Conservation (phyloP, 768 basidiomycete genomes). For the Tricholoma saponaceum region DNA sequence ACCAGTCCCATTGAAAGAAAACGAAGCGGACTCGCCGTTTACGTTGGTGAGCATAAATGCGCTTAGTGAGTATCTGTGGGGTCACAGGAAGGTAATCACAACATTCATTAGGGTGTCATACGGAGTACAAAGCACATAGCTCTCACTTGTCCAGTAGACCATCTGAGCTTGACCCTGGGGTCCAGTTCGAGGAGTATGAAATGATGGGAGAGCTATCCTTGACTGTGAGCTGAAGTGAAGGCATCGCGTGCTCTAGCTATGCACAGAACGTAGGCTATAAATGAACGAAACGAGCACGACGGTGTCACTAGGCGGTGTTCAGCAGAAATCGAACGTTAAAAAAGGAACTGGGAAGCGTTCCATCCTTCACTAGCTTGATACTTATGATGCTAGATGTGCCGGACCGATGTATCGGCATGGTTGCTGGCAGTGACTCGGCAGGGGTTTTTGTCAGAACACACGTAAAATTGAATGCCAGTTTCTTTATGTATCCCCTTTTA, state of each 20-base stretch:
- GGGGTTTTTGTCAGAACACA: no score
- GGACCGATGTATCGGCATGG: no score
- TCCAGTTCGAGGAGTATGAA: slow-evolving; percentile 22
- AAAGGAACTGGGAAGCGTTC: no score
- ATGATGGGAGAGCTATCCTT: slow-evolving; percentile 25
- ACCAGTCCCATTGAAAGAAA: slow-evolving; percentile 46
- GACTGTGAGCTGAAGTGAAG: slow-evolving; percentile 20
- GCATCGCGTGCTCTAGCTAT: slow-evolving; percentile 12
- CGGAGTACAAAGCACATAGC: slow-evolving; percentile 2
- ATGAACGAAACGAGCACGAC: neutral
- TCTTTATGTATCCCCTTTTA: no score
- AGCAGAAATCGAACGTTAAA: neutral
- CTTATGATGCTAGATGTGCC: no score
- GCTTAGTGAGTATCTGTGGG: slow-evolving; percentile 29
- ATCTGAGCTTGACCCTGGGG: slow-evolving; percentile 12
- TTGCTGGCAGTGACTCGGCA: no score
- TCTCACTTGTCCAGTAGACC: neutral
- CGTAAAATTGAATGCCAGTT: no score
- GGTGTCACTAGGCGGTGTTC: neutral
- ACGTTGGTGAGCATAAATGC: slow-evolving; percentile 37
- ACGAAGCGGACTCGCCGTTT: slow-evolving; percentile 27
- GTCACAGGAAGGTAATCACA: neutral
- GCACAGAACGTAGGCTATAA: neutral
- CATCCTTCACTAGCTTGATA: no score
- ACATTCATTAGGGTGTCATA: neutral